Evolutionary conservation across 352 stramenopile species (phyloP).

Genomic region (Phytophthora tentaculata): DNA sequence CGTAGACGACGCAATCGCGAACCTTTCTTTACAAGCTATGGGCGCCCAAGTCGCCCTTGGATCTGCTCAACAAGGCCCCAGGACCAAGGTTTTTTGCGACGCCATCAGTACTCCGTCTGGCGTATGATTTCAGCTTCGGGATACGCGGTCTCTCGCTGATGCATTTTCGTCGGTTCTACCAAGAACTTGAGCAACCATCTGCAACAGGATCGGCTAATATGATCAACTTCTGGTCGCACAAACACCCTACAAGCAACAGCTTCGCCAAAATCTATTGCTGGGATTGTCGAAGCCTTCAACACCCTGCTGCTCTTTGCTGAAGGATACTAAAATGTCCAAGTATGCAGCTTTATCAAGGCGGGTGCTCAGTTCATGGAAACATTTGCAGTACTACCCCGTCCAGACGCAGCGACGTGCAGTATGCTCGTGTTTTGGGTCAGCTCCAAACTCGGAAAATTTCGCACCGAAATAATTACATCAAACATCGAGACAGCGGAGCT

Average conservation of each 20-base stretch:
- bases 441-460: slow-evolving; percentile 13
- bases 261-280: neutral
- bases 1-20: too few species aligned
- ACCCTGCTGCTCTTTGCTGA: neutral
- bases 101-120: neutral
- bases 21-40: too few species aligned
- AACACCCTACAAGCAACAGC: neutral
- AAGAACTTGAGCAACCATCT: neutral
- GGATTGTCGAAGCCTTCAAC: neutral
- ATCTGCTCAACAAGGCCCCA: too few species aligned
- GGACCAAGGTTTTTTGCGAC: neutral
- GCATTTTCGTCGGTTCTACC: slow-evolving; percentile 4
- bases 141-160: slow-evolving; percentile 8
- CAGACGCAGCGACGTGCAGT: neutral
- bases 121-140: slow-evolving; percentile 9
- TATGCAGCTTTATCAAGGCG: neutral
- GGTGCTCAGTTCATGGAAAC: neutral
- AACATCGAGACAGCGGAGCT: neutral
- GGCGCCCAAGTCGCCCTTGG: too few species aligned
- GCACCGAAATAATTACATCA: slow-evolving; percentile 3
- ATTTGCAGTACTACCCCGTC: neutral
- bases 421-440: neutral
- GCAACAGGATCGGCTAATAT: neutral
- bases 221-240: slow-evolving; percentile 3
- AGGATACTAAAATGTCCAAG: too few species aligned